Evolutionary conservation across 1,284 basidiomycete genomes (phyloP).

Genomic region (Xerocomus amazonicus): DNA sequence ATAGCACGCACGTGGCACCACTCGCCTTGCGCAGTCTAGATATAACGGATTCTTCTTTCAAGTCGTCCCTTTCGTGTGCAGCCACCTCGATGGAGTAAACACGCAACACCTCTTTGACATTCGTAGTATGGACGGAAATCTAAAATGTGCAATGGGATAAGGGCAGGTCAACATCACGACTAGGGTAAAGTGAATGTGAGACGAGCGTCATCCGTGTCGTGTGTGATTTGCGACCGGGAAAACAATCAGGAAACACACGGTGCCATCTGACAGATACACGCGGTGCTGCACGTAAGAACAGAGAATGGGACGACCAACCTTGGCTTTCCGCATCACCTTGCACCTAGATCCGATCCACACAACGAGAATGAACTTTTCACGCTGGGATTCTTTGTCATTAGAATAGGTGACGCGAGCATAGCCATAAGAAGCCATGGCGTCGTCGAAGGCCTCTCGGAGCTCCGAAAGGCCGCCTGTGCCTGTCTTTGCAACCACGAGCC

Average conservation of each 20-base stretch:
- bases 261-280: constrained; percentile 13
- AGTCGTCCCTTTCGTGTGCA: constrained; percentile 74
- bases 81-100: constrained; percentile 84
- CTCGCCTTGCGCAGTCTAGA: constrained; percentile 70
- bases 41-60: constrained; percentile 79
- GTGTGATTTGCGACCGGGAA: constrained; percentile 22
- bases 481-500: constrained; percentile 69
- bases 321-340: constrained; percentile 88
- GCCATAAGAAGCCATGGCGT: constrained; percentile 74
- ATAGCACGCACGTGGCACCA: constrained; percentile 12
- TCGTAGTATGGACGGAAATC: constrained; percentile 85
- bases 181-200: constrained; percentile 20
- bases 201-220: too few species aligned
- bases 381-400: constrained; percentile 82
- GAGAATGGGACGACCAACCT: constrained; percentile 48
- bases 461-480: constrained; percentile 78
- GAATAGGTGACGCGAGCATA: constrained; percentile 82
- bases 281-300: constrained; percentile 21
- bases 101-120: constrained; percentile 78
- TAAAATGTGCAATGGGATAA: constrained; percentile 32
- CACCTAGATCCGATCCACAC: constrained; percentile 85
- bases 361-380: constrained; percentile 89
- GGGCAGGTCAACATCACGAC: constrained; percentile 8
- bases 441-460: constrained; percentile 70
- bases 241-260: constrained; percentile 3